phyloP scores from a whole-genome alignment of 306 rosid species.

The Casuarina equisetifolia region DNA sequence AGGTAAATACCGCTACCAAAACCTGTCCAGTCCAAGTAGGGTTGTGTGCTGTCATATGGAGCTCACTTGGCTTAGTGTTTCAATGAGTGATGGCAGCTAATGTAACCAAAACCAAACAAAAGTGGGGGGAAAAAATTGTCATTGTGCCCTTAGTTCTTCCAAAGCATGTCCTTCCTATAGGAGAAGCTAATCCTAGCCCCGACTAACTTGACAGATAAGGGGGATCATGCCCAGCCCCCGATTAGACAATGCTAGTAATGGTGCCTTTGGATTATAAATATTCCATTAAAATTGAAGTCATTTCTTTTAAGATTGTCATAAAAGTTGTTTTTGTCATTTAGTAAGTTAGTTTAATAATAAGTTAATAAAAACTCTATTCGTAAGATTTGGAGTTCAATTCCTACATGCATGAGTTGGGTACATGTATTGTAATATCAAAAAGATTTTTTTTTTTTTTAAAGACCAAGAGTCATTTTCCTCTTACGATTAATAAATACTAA shows the following conservation, averaged over 20 bases:
- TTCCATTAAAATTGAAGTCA: neutral
- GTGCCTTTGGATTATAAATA: neutral
- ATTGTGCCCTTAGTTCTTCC: neutral
- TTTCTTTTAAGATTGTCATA: neutral
- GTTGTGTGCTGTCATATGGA: neutral
- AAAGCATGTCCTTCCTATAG: neutral
- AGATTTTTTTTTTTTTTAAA: too few species aligned
- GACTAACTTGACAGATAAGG: neutral
- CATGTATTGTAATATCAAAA: too few species aligned
- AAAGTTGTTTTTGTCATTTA: neutral
- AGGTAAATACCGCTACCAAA: slow-evolving; percentile 43
- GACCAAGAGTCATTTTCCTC: neutral
- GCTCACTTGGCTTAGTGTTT: neutral
- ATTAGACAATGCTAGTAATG: neutral
- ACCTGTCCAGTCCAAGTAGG: too few species aligned
- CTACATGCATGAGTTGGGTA: too few species aligned
- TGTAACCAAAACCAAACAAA: neutral
- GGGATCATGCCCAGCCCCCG: neutral
- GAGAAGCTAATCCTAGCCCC: neutral
- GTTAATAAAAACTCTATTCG: too few species aligned
- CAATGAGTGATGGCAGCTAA: neutral
- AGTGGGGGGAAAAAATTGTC: too few species aligned
- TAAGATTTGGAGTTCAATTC: too few species aligned
- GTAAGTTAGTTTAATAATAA: too few species aligned
- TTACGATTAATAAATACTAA: neutral